Base-by-base conservation (phyloP, 176 grass and related monocot genomes). In the Urochloa ruziziensis region DNA sequence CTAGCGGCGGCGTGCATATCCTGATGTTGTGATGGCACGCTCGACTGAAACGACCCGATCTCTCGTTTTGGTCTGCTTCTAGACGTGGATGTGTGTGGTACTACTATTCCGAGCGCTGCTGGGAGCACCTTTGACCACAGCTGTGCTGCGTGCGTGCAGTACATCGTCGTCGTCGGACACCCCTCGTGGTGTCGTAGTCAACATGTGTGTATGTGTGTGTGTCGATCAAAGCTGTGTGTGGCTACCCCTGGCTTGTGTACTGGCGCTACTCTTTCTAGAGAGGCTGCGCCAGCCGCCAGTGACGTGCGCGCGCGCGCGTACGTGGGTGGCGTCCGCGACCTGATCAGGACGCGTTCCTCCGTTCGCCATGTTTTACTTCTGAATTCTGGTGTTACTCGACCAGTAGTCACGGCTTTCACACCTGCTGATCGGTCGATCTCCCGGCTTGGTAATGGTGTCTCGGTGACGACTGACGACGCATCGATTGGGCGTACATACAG, bases 61-160 rank as follows among this genome's bases (percentile, higher is more conserved):
- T 18, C 64, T 19, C 10, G 17, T 3, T 3, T 2, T 0, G 25
- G 53, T 30, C 60, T 23, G 49, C 42, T 85, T 85, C 42, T 27
- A 77, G 88, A 82, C 72, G 44, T 89, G 54, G 63, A 77, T 53
- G 70, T 54, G 29, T 64, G 16, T n/a, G n/a, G n/a, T n/a, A n/a
- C n/a, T 81, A 81, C 88, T 85, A 56, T 70, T 89, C 88, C 80
- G 1, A 15, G 43, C 12, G n/a, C n/a, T n/a, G 39, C 21, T 3
- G 19, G 35, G 18, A 1, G 10, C 3, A 12, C 56, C 33, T 46
- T 81, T 89, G 82, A 77, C 88, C 35, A 59, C 7, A 18, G 68
- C 68, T 71, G 21, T 6, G 23, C n/a, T 16, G 67, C 17, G 39
- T 42, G 36, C 4, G 11, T 39, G 37, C 37, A 39, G 37, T 39